Conservation (phyloP, 2,329 filamentous ascomycete genomes). For the Fragosphaeria purpurea region DNA sequence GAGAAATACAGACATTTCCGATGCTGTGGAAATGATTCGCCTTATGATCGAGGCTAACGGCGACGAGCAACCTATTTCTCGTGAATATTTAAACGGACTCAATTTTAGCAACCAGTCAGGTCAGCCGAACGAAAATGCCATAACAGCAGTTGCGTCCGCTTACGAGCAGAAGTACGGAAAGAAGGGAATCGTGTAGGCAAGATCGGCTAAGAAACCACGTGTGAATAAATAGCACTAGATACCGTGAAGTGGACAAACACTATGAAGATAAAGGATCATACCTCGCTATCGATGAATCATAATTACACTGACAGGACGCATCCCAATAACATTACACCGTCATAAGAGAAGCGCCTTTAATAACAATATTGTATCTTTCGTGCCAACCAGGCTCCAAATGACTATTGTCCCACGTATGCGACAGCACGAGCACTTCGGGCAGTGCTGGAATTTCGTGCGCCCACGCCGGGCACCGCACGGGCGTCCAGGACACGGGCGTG, state of each 20-base stretch:
- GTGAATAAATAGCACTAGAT: no score
- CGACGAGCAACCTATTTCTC: neutral
- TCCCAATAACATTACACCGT: neutral
- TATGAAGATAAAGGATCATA: neutral
- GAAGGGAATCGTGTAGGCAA: no score
- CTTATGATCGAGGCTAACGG: neutral
- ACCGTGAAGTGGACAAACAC: no score
- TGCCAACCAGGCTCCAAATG: neutral
- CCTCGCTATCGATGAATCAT: no score
- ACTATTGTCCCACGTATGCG: neutral
- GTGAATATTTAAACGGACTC: neutral
- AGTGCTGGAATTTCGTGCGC: neutral
- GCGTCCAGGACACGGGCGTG: neutral
- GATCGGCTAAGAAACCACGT: no score
- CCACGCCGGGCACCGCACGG: neutral
- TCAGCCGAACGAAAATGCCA: no score
- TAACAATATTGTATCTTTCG: neutral
- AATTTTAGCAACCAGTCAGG: neutral
- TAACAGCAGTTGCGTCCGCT: no score
- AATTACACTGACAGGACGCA: no score
- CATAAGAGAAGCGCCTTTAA: neutral
- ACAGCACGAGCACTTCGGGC: neutral
- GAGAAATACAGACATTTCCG: neutral
- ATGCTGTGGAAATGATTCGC: neutral
- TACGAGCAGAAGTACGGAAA: no score